Base-by-base conservation (phyloP, 2,329 filamentous ascomycete species). In the Microdochium trichocladiopsis region DNA sequence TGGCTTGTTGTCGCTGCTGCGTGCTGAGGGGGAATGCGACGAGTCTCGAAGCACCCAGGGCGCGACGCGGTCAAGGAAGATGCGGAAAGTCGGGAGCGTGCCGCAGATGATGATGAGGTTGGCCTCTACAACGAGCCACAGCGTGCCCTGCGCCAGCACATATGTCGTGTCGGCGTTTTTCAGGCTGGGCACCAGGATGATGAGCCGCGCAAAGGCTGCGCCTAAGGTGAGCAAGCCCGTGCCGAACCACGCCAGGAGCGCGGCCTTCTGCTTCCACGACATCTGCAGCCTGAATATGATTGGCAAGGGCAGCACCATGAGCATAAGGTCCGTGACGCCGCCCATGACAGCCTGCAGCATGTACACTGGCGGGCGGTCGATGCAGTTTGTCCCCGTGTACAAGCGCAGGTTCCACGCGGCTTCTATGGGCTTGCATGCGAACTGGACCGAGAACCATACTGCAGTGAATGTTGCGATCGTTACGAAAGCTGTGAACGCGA, bases 291-390 rank as follows among this genome's bases (percentile, higher is more conserved):
- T 61, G 52, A 66, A 60, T 16, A 74, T 60, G 14, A 71, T 67
- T 4, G 64, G 65, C 49, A 73, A 66, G 2, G 72, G 71, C 2
- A 75, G 58, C 2, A 63, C 58, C 51, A 70, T 69, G 28, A 71
- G 67, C 22, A 71, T 50, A 10, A 74, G 37, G 57, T 74, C 69
- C 11, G 70, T 73, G 33, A 69, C 37, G 47, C 73, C 69, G 56
- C 72, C 72, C 21, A 71, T 58, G 5, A 65, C 66, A 0, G 70
- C 69, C 50, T 70, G 70, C 41, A 64, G 60, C n/a, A 74, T 63
- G 57, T 74, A 72, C 55, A 73, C 69, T 12, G 67, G 59, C 31
- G 69, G 67, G 50, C 70, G 67, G 47, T 68, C 56, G 49, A 74
- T 63, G 57, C 72, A 75, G 37, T n/a, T 59, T 61, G 16, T 67